Percentiles rank a stretch among this genome's conserved stretches.
Evolutionary conservation across 2,329 filamentous ascomycete genomes (phyloP).

Genomic region (Colletotrichum navitas): DNA sequence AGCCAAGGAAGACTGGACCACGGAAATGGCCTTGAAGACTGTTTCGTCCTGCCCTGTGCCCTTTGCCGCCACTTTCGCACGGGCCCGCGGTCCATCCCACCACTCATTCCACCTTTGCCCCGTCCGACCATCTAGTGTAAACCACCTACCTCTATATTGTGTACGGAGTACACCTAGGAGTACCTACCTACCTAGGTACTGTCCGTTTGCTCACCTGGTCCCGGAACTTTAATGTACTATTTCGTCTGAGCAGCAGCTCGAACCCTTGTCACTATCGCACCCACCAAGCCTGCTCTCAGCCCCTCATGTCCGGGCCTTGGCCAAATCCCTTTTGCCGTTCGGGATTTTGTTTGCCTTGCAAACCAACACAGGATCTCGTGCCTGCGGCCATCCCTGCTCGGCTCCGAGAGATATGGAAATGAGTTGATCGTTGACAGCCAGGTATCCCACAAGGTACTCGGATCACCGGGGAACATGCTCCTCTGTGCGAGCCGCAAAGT

Average conservation of each 20-base stretch:
- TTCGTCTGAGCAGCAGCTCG: conserved; percentile 29
- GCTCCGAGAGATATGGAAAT: background rate
- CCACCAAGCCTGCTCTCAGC: background rate
- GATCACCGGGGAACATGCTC: background rate
- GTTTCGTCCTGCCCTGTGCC: conserved; percentile 25
- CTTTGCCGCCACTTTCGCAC: conserved; percentile 39
- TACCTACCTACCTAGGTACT: too few relatives aligned
- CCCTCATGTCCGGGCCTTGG: background rate
- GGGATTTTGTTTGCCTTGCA: background rate
- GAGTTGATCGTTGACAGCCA: background rate
- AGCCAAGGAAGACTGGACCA: conserved; percentile 15
- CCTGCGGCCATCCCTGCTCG: background rate
- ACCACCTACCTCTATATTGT: too few relatives aligned
- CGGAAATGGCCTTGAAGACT: conserved; percentile 12
- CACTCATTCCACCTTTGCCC: conserved; percentile 11
- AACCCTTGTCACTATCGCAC: conserved; percentile 12
- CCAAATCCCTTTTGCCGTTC: background rate
- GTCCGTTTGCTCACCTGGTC: conserved; percentile 29
- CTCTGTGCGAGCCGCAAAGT: background rate
- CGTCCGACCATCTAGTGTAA: too few relatives aligned
- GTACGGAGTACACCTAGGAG: too few relatives aligned
- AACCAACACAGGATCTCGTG: background rate
- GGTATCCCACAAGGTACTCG: background rate
- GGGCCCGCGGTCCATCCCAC: conserved; percentile 31
- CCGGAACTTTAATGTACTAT: conserved; percentile 26